Percentiles rank a stretch among this genome's conserved stretches.
Evolutionary conservation across 2,329 filamentous ascomycete genomes (phyloP).

Genomic region (Penicillium sp.): DNA sequence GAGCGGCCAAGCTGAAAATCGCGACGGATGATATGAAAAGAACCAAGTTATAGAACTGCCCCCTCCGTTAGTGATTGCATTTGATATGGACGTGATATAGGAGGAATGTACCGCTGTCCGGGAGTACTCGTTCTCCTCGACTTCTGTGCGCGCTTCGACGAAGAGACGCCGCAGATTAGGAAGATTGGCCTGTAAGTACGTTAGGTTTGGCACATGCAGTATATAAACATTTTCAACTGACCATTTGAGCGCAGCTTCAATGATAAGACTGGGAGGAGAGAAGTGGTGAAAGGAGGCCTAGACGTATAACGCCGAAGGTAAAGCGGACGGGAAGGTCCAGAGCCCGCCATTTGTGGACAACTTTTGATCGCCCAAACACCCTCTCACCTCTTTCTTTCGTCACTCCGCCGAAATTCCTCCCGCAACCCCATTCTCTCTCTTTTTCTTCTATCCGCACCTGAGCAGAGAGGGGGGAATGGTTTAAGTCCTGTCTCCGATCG

Average conservation of each 20-base stretch:
- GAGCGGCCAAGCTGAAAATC: conserved; percentile 88
- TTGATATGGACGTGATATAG: neutral
- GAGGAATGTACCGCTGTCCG: conserved; percentile 73
- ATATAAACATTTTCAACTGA: neutral
- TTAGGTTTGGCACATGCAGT: conserved; percentile 8
- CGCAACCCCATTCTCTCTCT: conserved; percentile 7
- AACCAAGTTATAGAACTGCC: conserved; percentile 89
- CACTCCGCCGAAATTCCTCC: conserved; percentile 7
- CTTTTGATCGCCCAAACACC: conserved; percentile 28
- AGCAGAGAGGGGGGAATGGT: conserved; percentile 12
- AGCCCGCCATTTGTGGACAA: conserved; percentile 34
- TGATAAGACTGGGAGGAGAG: neutral
- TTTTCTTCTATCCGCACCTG: conserved; percentile 3
- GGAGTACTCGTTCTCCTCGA: conserved; percentile 92
- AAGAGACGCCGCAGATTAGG: conserved; percentile 96
- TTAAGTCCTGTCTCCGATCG: conserved; percentile 9
- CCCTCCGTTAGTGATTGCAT: conserved; percentile 8
- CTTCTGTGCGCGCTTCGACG: conserved; percentile 87
- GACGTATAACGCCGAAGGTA: neutral
- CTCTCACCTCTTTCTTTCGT: conserved; percentile 13
- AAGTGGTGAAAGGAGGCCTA: neutral
- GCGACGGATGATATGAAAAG: conserved; percentile 96
- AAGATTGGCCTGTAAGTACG: conserved; percentile 51
- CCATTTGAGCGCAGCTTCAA: conserved; percentile 15
- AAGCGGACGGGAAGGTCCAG: conserved; percentile 22